phyloP scores from a whole-genome alignment of 2,329 filamentous ascomycete genomes.

The Xylariaceae sp. region DNA sequence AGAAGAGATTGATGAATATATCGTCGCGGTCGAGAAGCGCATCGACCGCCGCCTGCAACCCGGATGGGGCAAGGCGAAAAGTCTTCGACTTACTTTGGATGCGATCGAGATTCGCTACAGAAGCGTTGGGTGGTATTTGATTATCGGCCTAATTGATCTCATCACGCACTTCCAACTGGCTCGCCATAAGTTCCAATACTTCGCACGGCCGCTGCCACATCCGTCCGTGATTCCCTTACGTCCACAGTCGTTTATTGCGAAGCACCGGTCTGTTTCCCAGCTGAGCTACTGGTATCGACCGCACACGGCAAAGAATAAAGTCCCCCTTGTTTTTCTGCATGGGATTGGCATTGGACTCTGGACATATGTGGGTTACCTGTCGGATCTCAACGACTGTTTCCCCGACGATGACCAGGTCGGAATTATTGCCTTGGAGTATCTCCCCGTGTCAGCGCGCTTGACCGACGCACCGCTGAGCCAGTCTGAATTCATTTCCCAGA shows the following conservation, averaged over 20 bases:
- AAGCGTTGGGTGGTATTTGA: constrained; percentile 58
- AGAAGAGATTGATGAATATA: constrained; percentile 41
- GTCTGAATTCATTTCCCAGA: constrained; percentile 50
- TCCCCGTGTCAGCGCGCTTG: constrained; percentile 60
- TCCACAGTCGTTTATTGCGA: constrained; percentile 43
- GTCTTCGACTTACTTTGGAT: constrained; percentile 63
- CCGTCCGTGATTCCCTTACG: constrained; percentile 54
- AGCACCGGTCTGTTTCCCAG: constrained; percentile 43
- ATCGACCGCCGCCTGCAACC: constrained; percentile 46
- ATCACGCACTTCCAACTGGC: constrained; percentile 42
- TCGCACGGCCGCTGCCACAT: constrained; percentile 39
- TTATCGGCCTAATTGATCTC: constrained; percentile 52
- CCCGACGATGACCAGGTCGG: constrained; percentile 46
- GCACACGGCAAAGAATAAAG: constrained; percentile 50
- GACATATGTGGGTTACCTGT: constrained; percentile 55
- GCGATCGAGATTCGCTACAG: constrained; percentile 55
- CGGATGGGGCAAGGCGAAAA: constrained; percentile 51
- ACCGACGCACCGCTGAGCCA: constrained; percentile 48
- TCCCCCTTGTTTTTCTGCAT: constrained; percentile 63
- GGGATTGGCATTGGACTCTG: constrained; percentile 65
- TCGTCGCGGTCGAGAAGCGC: constrained; percentile 49
- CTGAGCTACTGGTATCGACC: constrained; percentile 63
- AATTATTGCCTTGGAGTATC: constrained; percentile 60
- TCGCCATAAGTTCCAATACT: constrained; percentile 47
- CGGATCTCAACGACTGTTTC: constrained; percentile 41